Evolutionary conservation across 768 basidiomycete species (phyloP).

Genomic region (Wakefieldia striispora): DNA sequence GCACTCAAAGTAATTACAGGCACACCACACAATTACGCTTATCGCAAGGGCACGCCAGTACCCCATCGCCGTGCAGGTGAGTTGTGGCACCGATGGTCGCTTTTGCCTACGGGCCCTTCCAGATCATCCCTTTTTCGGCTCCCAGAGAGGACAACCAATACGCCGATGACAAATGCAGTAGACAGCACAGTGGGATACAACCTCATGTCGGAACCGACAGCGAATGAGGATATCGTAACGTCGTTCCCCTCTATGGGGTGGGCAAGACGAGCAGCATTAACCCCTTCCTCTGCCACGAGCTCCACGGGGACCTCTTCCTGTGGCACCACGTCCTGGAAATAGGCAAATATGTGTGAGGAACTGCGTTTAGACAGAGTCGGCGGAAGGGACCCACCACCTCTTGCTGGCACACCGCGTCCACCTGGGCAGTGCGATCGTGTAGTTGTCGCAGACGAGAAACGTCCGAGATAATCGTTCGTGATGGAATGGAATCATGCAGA

Average conservation of each 20-base stretch:
- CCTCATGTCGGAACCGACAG: neutral
- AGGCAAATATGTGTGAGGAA: neutral
- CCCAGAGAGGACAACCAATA: neutral
- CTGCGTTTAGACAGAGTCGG: neutral
- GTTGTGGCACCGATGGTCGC: too few species aligned
- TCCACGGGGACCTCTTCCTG: slow-evolving; percentile 27
- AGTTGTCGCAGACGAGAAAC: neutral
- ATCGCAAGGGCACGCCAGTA: too few species aligned
- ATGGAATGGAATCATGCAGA: neutral
- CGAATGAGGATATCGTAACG: slow-evolving; percentile 5
- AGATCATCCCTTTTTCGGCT: too few species aligned
- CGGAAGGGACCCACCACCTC: slow-evolving; percentile 40
- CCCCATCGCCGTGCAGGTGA: too few species aligned
- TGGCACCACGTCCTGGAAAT: slow-evolving; percentile 25
- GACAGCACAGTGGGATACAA: neutral
- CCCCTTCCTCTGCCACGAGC: slow-evolving; percentile 33
- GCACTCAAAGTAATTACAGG: too few species aligned
- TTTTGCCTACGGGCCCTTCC: too few species aligned
- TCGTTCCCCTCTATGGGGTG: too few species aligned
- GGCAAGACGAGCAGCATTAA: slow-evolving; percentile 2
- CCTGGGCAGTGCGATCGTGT: neutral
- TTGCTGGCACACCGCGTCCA: slow-evolving; percentile 39
- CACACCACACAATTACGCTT: too few species aligned
- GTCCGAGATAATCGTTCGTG: neutral
- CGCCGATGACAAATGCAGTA: neutral